phyloP scores from a whole-genome alignment of 805 yeast genomes.

The Yarrowia alimentaria region DNA sequence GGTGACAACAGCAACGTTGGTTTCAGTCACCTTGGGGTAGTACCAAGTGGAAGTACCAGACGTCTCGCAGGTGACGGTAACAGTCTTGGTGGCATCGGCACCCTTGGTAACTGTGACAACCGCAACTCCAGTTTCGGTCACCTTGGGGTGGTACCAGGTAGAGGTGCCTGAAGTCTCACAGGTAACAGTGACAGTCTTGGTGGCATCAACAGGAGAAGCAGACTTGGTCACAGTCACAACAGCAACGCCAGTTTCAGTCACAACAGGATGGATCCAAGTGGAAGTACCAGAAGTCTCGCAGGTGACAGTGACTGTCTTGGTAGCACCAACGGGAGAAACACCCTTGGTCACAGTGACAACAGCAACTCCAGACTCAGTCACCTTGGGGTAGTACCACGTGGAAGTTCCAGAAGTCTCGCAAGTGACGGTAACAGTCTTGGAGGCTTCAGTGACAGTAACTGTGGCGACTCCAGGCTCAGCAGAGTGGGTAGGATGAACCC shows the following conservation, averaged over 20 bases:
- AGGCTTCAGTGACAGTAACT: neutral
- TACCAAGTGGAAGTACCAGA: constrained; percentile 1
- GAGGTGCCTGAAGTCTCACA: neutral
- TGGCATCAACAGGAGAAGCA: neutral
- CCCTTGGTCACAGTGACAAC: constrained; percentile 16
- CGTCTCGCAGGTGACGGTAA: neutral
- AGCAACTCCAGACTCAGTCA: constrained; percentile 2
- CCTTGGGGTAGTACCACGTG: constrained; percentile 16
- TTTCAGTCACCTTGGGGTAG: neutral
- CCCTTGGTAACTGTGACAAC: constrained; percentile 6
- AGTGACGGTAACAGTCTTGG: constrained; percentile 22
- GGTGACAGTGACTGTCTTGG: constrained; percentile 23
- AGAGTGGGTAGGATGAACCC: too few relatives aligned
- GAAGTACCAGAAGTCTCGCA: constrained; percentile 11
- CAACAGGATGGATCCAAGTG: constrained; percentile 10
- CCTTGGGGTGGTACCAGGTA: neutral
- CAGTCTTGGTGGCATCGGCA: too few relatives aligned
- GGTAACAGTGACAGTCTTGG: neutral
- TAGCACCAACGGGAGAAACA: neutral
- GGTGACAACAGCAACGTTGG: neutral
- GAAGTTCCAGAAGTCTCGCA: constrained; percentile 11
- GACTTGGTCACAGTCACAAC: constrained; percentile 12
- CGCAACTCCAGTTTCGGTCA: neutral
- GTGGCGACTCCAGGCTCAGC: constrained; percentile 10
- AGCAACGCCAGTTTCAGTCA: constrained; percentile 2